Evolutionary conservation across 2,329 filamentous ascomycete species (phyloP), one percentile per base, ranked within the genome.

Genomic region (Cladosporium sp.): DNA sequence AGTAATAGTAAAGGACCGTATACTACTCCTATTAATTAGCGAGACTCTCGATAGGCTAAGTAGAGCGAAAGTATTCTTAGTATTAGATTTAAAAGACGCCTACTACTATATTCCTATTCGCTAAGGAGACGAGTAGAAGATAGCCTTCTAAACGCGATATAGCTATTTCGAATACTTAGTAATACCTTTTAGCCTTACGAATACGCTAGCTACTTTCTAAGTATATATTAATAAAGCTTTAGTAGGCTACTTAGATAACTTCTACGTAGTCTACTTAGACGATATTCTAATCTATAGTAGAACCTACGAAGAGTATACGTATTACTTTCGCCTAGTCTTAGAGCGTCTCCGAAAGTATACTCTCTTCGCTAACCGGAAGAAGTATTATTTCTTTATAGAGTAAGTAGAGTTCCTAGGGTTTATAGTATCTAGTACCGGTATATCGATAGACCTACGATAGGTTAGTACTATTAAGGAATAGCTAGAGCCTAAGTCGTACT

Each of bases 241-340:
- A 36, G 18, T 1, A 27, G 37, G 48, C 2, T 22, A 54, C 29
- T 1, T 61, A 27, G 47, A 52, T 48, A 54, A 13, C 43, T 52
- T 54, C 39, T 63, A 52, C 53, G 38, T 60, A 20, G 57, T 56
- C 15, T 67, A 65, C 47, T 29, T 67, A 32, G 56, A 67, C 53
- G 52, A 68, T 56, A 67, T 68, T 37, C 43, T 68, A 7, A 63
- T 69, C 32, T 69, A 57, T 54, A 57, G 47, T 42, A 34, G 50
- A 6, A 45, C 13, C 15, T 39, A 52, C 11, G 18, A 54, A 40
- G 13, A 50, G 13, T 44, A 53, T 22, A 17, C 24, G 34, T 7
- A 32, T 37, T 7, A 50, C 38, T 9, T 51, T 39, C 38, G 40
- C 15, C 15, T 11, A 19, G 38, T 56, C 38, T 39, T 54, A 19